phyloP scores from a whole-genome alignment of 768 basidiomycete species.

The Erythrobasidium yunnanense region DNA sequence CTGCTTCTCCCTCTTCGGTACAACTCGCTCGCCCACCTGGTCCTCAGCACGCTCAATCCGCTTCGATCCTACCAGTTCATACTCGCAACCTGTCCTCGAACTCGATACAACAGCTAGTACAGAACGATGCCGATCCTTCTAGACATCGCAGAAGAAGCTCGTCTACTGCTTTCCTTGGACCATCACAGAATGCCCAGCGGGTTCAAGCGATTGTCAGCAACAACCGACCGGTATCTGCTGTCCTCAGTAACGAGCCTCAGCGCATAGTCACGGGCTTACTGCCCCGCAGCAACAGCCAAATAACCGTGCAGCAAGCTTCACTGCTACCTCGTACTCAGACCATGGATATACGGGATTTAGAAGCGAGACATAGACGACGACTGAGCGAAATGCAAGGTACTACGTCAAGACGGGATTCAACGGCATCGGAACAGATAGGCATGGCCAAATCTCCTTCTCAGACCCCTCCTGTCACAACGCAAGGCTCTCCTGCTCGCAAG shows the following conservation, averaged over 20 bases:
- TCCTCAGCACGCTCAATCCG: too few species aligned
- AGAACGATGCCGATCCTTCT: too few species aligned
- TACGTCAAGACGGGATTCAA: background rate
- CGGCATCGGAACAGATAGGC: background rate
- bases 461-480: background rate
- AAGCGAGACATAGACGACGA: slow-evolving; percentile 5
- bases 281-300: slow-evolving; percentile 3
- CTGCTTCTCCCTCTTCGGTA: background rate
- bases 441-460: background rate
- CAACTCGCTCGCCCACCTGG: too few species aligned
- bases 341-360: slow-evolving; percentile 16
- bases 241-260: too few species aligned
- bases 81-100: too few species aligned
- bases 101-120: too few species aligned
- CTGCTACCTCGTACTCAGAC: slow-evolving; percentile 6
- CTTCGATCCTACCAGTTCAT: background rate
- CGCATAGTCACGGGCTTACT: slow-evolving; percentile 7
- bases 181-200: too few species aligned
- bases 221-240: too few species aligned
- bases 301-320: background rate
- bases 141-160: too few species aligned
- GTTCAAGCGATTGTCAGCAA: too few species aligned
- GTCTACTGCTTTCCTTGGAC: too few species aligned
- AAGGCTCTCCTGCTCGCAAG: background rate
- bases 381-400: slow-evolving; percentile 16